Evolutionary conservation across 495 filamentous ascomycete genomes (phyloP).

Genomic region (Extremus antarcticus): DNA sequence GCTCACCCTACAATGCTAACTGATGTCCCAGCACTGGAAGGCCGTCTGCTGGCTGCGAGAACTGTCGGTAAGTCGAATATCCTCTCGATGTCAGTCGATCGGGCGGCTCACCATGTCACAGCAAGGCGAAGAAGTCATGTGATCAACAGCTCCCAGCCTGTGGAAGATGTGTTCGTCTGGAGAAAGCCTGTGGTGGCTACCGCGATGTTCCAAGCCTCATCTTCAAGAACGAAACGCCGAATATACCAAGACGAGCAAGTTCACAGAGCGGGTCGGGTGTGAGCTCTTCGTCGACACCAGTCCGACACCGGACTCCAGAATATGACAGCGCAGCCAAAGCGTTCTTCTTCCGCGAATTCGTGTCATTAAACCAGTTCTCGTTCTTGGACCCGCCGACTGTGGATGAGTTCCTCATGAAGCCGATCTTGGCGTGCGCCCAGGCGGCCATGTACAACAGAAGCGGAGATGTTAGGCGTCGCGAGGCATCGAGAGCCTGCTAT

Average conservation of each 20-base stretch:
- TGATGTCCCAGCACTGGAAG: conserved; percentile 4
- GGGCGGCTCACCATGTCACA: neutral
- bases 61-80: conserved; percentile 9
- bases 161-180: conserved; percentile 11
- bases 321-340: neutral
- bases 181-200: conserved; percentile 14
- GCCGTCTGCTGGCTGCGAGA: conserved; percentile 14
- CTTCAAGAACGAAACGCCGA: conserved; percentile 10
- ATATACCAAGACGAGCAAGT: conserved; percentile 1
- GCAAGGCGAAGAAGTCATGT: conserved; percentile 12
- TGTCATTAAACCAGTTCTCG: neutral
- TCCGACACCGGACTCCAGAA: neutral
- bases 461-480: neutral
- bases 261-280: neutral
- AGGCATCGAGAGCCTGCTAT: conserved; percentile 8
- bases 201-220: conserved; percentile 11
- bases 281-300: neutral
- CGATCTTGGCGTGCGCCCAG: conserved; percentile 12
- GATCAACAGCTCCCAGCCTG: conserved; percentile 14
- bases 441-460: conserved; percentile 7
- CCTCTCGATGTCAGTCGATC: neutral
- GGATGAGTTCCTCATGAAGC: conserved; percentile 9
- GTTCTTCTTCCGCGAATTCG: conserved; percentile 15
- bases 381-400: conserved; percentile 1
- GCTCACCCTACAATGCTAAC: neutral